These are phyloP conservation scores for Circinella minor DNA, from an alignment of 371 early-diverging fungal genomes.

Conservation along the genomic window DNA sequence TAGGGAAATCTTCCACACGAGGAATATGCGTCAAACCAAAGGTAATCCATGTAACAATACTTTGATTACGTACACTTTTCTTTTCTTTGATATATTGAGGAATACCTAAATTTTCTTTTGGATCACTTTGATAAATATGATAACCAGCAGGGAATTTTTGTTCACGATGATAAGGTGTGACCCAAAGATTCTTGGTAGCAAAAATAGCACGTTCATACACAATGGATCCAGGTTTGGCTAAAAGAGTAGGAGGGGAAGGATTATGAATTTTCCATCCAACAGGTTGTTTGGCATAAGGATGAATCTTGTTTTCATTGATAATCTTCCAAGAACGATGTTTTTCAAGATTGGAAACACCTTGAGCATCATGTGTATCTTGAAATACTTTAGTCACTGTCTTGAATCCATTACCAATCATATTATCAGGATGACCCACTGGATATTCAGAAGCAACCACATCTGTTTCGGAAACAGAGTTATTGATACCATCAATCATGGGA, in stretches of 20 bases:
- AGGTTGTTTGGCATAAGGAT: slow-evolving; percentile 44
- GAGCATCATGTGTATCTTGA: slow-evolving; percentile 41
- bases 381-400: slow-evolving; percentile 31
- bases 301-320: slow-evolving; percentile 39
- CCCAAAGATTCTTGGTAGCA: slow-evolving; percentile 52
- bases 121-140: slow-evolving; percentile 47
- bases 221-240: slow-evolving; percentile 47
- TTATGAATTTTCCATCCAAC: slow-evolving; percentile 43
- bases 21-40: slow-evolving; percentile 55
- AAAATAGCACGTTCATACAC: slow-evolving; percentile 49
- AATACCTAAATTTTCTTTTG: slow-evolving; percentile 28
- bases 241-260: slow-evolving; percentile 35
- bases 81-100: slow-evolving; percentile 37
- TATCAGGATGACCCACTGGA: slow-evolving; percentile 50
- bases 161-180: slow-evolving; percentile 45
- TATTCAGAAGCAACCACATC: slow-evolving; percentile 35
- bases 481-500: slow-evolving; percentile 50
- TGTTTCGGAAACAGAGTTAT: slow-evolving; percentile 41
- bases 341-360: slow-evolving; percentile 25
- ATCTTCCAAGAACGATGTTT: slow-evolving; percentile 48
- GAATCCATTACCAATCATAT: slow-evolving; percentile 46
- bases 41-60: slow-evolving; percentile 52
- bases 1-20: slow-evolving; percentile 56
- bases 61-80: slow-evolving; percentile 35
- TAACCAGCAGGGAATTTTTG: slow-evolving; percentile 53